Evolutionary conservation across 805 yeast species (phyloP), one percentile per base, ranked within the genome.

Genomic region (Ogataea methylovora): DNA sequence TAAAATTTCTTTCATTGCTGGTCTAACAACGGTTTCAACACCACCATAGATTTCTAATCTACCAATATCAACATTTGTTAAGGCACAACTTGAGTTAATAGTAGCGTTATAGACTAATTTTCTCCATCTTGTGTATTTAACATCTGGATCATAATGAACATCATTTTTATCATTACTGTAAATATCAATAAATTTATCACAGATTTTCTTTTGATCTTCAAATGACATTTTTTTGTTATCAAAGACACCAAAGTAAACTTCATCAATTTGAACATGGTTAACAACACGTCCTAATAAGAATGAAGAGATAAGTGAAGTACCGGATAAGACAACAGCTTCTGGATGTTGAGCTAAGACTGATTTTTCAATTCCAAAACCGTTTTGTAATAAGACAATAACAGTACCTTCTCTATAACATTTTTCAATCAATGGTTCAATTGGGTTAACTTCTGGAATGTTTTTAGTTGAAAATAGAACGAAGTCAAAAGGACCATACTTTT

Each of bases 381-480:
- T 63, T 35, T 63, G 66, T 19, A 63, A 46, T 33, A 63, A 40
- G 4, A 63, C 54, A 12, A 63, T 46, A 1, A 56, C 40, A 5
- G 62, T 37, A n/a, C 44, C 30, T 11, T 44, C 44, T 24, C 43
- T 48, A 10, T 37, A 40, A 9, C 48, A 38, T 25, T 62, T 54
- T 0, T 57, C 71, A 22, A 69, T 61, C 10, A 59, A 61, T 41
- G 66, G 71, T 42, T 67, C 60, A 4, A 69, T 57, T 17, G 49
- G 46, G 9, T 63, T 42, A 11, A 58, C 45, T 45, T 79, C 86
- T 3, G 86, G 85, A 16, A 76, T 60, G 45, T 71, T 75, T 51
- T 79, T 79, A 21, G 78, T 71, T 24, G 75, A 63, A 9, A 79
- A 71, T 5, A 77, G 61, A 24, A 79, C 60, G 47, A 58, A 79